A percentile compares a stretch with the other conserved stretches of the same genome.
phyloP scores from a whole-genome alignment of 169 alveolate genomes.

The Eimeria acervulina region DNA sequence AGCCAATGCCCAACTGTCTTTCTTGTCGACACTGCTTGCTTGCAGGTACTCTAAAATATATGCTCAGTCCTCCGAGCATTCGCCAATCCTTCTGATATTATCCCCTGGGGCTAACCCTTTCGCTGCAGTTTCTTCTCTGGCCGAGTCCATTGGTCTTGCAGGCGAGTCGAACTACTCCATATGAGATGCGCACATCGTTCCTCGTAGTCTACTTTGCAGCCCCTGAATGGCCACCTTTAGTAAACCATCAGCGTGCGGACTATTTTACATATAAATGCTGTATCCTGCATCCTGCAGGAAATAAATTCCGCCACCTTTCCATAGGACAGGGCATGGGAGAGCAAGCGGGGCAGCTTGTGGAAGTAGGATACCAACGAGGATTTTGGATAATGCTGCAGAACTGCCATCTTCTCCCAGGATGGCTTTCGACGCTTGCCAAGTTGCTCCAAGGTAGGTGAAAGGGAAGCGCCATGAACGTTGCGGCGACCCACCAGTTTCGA shows the following conservation, averaged over 20 bases:
- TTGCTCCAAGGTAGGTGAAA: slow-evolving; percentile 88
- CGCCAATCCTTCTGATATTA: slow-evolving; percentile 96
- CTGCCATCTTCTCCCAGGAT: slow-evolving; percentile 95
- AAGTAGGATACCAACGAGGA: slow-evolving; percentile 93
- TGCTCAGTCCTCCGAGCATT: slow-evolving; percentile 92
- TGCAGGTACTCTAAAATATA: slow-evolving; percentile 93
- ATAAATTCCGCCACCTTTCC: slow-evolving; percentile 93
- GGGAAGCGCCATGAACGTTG: neutral
- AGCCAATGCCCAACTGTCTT: neutral
- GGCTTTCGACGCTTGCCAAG: slow-evolving; percentile 96
- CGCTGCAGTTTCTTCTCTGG: slow-evolving; percentile 94
- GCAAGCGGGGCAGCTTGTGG: slow-evolving; percentile 92
- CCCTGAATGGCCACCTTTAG: neutral
- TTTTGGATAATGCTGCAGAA: slow-evolving; percentile 96
- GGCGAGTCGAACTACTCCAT: slow-evolving; percentile 66
- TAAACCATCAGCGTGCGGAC: neutral
- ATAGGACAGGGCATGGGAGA: slow-evolving; percentile 97
- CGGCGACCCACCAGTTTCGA: neutral
- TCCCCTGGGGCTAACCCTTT: slow-evolving; percentile 97
- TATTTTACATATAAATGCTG: neutral
- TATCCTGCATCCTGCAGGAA: slow-evolving; percentile 44
- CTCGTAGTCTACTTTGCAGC: neutral
- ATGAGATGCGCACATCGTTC: neutral
- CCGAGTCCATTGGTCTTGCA: slow-evolving; percentile 93
- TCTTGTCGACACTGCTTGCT: slow-evolving; percentile 81